phyloP scores from a whole-genome alignment of 116 monocot species.

The Posidonia oceanica region DNA sequence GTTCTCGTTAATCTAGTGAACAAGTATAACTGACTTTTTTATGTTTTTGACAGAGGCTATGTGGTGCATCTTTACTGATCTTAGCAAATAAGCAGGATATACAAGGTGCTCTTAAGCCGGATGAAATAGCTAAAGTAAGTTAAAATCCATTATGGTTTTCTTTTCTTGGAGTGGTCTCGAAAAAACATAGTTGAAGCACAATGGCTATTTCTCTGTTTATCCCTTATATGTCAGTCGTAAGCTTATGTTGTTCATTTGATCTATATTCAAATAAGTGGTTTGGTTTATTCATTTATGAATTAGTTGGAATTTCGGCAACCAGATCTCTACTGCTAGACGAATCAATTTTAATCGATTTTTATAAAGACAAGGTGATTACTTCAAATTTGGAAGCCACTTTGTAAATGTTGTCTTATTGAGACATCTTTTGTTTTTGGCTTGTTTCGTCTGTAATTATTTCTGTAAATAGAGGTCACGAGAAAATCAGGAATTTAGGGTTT shows the following conservation, averaged over 20 bases:
- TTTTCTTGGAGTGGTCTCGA: too few species aligned
- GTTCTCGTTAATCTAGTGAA: background rate
- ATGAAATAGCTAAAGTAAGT: slow-evolving; percentile 71
- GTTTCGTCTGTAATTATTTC: too few species aligned
- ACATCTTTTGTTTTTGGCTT: too few species aligned
- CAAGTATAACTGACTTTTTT: background rate
- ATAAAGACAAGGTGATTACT: too few species aligned
- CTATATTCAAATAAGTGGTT: too few species aligned
- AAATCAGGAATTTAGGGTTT: too few species aligned
- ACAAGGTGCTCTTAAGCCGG: slow-evolving; percentile 74
- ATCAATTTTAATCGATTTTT: too few species aligned
- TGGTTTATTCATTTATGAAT: background rate
- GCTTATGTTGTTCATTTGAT: background rate
- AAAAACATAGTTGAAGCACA: too few species aligned
- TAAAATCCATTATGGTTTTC: background rate
- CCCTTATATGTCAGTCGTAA: background rate
- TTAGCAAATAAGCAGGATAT: slow-evolving; percentile 99
- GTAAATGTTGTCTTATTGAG: too few species aligned
- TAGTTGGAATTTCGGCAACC: background rate
- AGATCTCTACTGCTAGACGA: background rate
- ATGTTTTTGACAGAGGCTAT: slow-evolving; percentile 53
- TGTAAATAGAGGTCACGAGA: too few species aligned
- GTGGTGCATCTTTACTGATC: slow-evolving; percentile 79
- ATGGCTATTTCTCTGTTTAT: too few species aligned
- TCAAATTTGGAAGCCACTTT: too few species aligned